These are phyloP conservation scores for Cetradonia linearis DNA, from an alignment of 495 filamentous ascomycete genomes.

Conservation along the genomic window DNA sequence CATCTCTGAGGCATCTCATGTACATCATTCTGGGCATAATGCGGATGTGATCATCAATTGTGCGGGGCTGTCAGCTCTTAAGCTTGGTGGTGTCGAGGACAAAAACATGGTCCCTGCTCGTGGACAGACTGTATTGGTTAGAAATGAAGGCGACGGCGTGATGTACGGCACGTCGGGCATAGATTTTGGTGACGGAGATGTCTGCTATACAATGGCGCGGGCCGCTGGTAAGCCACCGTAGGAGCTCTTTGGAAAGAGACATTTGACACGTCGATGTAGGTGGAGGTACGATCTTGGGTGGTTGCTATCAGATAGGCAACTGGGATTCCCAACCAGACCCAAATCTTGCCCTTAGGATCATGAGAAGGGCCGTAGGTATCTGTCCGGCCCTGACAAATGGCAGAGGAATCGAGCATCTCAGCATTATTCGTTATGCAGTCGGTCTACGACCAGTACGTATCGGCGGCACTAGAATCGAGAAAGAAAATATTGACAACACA, in stretches of 20 bases:
- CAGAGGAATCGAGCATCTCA: slow-evolving; percentile 67
- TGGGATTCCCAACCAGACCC: slow-evolving; percentile 79
- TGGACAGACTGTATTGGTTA: slow-evolving; percentile 80
- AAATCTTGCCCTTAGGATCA: slow-evolving; percentile 74
- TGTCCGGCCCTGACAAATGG: slow-evolving; percentile 66
- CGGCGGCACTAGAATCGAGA: slow-evolving; percentile 73
- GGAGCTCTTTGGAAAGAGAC: background rate
- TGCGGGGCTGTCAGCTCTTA: slow-evolving; percentile 64
- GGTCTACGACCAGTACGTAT: slow-evolving; percentile 70
- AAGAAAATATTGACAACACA: slow-evolving; percentile 58
- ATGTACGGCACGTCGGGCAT: slow-evolving; percentile 52
- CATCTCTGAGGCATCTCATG: slow-evolving; percentile 55
- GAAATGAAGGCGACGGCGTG: slow-evolving; percentile 73
- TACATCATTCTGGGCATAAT: slow-evolving; percentile 51
- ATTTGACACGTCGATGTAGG: slow-evolving; percentile 28
- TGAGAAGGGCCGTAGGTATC: slow-evolving; percentile 67
- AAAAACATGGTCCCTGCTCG: slow-evolving; percentile 61
- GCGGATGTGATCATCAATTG: slow-evolving; percentile 78
- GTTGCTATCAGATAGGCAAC: slow-evolving; percentile 70
- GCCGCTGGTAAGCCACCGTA: slow-evolving; percentile 47
- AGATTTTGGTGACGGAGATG: slow-evolving; percentile 71
- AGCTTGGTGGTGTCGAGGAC: slow-evolving; percentile 77
- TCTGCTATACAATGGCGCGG: slow-evolving; percentile 85
- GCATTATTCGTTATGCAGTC: slow-evolving; percentile 82
- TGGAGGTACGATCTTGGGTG: slow-evolving; percentile 73